Evolutionary conservation across 495 filamentous ascomycete genomes (phyloP), one percentile per base, ranked within the genome.

Genomic region (Penicillium silybi): DNA sequence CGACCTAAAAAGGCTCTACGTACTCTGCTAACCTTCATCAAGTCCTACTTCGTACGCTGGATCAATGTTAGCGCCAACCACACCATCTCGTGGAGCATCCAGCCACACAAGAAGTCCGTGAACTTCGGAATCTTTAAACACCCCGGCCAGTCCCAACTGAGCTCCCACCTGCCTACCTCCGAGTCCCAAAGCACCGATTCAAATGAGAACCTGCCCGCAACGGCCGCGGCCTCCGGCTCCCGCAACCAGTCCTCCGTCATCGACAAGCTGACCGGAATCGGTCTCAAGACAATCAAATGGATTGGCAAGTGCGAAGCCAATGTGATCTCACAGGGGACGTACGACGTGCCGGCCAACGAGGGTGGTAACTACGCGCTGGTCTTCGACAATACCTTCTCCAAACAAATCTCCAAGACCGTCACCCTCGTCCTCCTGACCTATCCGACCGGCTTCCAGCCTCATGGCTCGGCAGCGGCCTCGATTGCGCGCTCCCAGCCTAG

Each of bases 21-120:
- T 40, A n/a, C 29, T 23, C 38, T 41, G 29, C 47, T 49, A 42
- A 49, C 18, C 38, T 18, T 9, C n/a, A n/a, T 16, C 9, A 59
- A 98, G 93, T 95, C 90, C 37, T 97, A 98, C 71, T 89, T 98
- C 58, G 88, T 97, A 39, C 90, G 93, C 60, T 98, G 95, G 95
- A 87, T 97, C 55, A 83, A 88, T 61, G 92, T 97, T 50, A 84
- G 89, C 43, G 85, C 85, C 50, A 85, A 83, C 43, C 86, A 95
- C 65, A 95, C 93, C 53, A 93, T 98, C 61, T 96, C 92, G 6
- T 98, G 93, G 93, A 96, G 89, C 64, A 84, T 97, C 20, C 89
- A 97, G 60, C 95, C 93, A 6, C 90, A 97, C 64, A 96, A 92
- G 76, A 96, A 96, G 70, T 96, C 91, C 20, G 85, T 98, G 67